These are phyloP conservation scores for Candida maesae DNA, from an alignment of 805 yeast genomes.

Conservation along the genomic window DNA sequence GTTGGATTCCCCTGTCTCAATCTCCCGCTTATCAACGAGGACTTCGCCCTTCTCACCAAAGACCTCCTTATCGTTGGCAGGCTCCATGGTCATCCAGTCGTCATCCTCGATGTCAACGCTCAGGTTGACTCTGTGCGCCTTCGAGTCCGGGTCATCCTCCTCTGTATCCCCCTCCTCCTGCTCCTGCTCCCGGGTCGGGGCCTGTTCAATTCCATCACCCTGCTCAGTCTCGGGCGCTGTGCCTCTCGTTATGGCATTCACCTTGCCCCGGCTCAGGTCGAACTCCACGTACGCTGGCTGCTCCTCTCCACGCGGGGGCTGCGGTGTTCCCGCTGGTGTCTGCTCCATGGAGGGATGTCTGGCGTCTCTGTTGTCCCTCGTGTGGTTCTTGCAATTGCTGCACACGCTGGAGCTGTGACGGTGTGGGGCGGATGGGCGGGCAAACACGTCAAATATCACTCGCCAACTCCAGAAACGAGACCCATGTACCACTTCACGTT, in stretches of 20 bases:
- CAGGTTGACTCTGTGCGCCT: conserved; percentile 4
- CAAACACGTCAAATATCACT: too few species aligned
- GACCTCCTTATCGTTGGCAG: conserved; percentile 70
- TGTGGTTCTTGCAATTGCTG: too few species aligned
- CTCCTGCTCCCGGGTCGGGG: too few species aligned
- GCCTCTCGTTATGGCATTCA: conserved; percentile 3
- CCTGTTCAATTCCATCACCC: too few species aligned
- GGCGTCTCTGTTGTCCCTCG: too few species aligned
- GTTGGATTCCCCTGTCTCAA: neutral
- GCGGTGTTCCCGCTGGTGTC: neutral
- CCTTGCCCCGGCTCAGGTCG: conserved; percentile 24
- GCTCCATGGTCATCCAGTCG: conserved; percentile 84
- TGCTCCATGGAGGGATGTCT: neutral
- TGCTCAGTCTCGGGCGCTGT: neutral
- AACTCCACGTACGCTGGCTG: conserved; percentile 31
- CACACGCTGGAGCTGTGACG: too few species aligned
- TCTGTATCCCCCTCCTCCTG: too few species aligned
- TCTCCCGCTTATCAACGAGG: conserved; percentile 31
- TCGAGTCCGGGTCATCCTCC: neutral
- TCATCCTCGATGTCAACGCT: conserved; percentile 32
- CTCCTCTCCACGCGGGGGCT: neutral
- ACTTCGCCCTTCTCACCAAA: conserved; percentile 78
- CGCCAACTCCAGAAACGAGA: neutral
- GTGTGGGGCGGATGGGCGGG: too few species aligned
- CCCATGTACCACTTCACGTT: too few species aligned